Conservation (phyloP, 1,284 basidiomycete genomes). For the Cystobasidium sp. region DNA sequence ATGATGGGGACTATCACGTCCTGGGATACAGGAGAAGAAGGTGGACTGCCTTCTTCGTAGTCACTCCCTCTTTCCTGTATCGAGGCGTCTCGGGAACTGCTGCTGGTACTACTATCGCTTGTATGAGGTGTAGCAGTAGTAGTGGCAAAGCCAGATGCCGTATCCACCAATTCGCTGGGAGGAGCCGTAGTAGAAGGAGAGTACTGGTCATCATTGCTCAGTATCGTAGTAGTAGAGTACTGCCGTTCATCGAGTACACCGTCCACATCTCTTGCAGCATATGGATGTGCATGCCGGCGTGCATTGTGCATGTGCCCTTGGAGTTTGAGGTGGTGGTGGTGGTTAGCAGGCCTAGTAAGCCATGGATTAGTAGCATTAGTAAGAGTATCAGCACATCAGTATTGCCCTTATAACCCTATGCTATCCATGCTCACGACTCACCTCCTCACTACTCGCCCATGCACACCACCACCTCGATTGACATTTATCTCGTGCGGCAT, state of each 20-base stretch:
- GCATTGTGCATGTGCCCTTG: conserved; percentile 9
- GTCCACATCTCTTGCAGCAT: background rate
- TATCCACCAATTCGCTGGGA: too few relatives aligned
- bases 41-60: background rate
- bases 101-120: too few relatives aligned
- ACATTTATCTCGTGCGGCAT: too few relatives aligned
- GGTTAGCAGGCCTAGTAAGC: background rate
- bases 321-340: background rate
- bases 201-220: background rate
- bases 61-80: too few relatives aligned
- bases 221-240: background rate
- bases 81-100: too few relatives aligned
- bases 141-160: background rate
- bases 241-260: background rate
- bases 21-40: background rate
- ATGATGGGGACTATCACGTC: background rate
- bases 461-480: too few relatives aligned
- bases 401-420: too few relatives aligned
- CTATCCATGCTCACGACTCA: too few relatives aligned
- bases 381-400: background rate
- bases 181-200: background rate
- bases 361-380: background rate
- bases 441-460: too few relatives aligned
- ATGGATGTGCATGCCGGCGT: background rate
- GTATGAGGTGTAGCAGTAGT: background rate